Base-by-base conservation (phyloP, 176 grass and related monocot genomes). In the Phragmites australis region DNA sequence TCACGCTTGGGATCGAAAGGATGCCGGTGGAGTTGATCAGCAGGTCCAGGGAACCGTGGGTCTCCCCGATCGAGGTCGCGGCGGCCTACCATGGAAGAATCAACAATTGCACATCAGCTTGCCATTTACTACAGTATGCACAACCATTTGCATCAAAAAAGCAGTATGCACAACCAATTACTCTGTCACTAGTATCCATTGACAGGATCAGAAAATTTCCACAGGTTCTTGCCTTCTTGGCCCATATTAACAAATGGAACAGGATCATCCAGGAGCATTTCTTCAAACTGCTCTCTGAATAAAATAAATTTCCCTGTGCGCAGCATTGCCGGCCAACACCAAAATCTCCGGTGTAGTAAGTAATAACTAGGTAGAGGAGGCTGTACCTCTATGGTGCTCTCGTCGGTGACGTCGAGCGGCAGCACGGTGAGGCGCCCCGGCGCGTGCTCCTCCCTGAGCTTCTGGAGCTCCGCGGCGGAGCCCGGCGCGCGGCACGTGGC, bases 1-100 rank as follows among this genome's bases (percentile, higher is more conserved):
- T 72, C 17, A 94, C 68, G 45, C 91, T 85, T 14, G 92, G 92
- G 44, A 94, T 86, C 0, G 92, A 98, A 19, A 93, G 87, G 56
- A 98, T 93, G 31, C 92, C 95, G 1, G 95, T 73, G 48, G 92
- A 83, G 76, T 98, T 98, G 80, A 98, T 88, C 68, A 98, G 65
- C 14, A 94, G 84, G 74, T 94, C 87, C 4, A 98, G 81, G 7
- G 63, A 84, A 72, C 92, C 90, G 22, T 94, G 88, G 65, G 30
- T 86, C 21, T 94, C 88, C 25, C 70, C 76, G 11, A 98, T 72
- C 11, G 85, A 70, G 9, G 81, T 39, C 8, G 96, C 92, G 8
- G 90, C 88, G 8, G 86, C 86, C 96, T 94, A 84, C 44, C 10
- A 90, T 64, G 8, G 9, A 78, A 56, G 18, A 87, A 46, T 1